Evolutionary conservation across 495 filamentous ascomycete genomes (phyloP), one percentile per base, ranked within the genome.

Genomic region (Penicillium turbatum): DNA sequence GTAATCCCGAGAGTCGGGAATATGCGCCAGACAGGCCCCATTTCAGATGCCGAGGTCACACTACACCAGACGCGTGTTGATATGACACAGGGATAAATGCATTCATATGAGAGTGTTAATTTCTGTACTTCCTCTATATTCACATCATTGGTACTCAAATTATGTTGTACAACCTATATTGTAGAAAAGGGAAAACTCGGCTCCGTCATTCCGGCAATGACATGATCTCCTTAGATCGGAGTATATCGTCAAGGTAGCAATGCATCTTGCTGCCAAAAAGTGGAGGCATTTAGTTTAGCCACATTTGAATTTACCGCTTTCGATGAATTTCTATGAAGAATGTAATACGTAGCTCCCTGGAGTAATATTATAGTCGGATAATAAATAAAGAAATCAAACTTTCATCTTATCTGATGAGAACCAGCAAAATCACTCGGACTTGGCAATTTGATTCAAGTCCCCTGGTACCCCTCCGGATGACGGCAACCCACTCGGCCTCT

Each of bases 371-470:
- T 24, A 2, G 2, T 24, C 21, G 21, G 21, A 24, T 24, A 4
- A 4, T 4, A n/a, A n/a, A 24, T 4, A 24, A 61, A 56, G 39
- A 19, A 42, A 43, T 45, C 39, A 17, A 21, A 24, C 34, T 47
- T 51, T 3, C 49, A 65, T 65, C 62, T 63, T 66, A 67, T 65
- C 62, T 59, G 60, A 59, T 61, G 34, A 13, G 47, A 42, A 43
- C 49, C 49, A 51, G 11, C 32, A 30, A 45, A 35, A 6, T 15
- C 32, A 46, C 21, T 24, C 21, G 21, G 42, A 53, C 51, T 45
- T 53, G 51, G 51, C 51, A 51, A 39, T 51, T 43, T n/a, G n/a
- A n/a, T n/a, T n/a, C 49, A 19, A 43, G 15, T 24, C 19, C 16
- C 15, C 31, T 19, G 49, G 49, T 51, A 36, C 49, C 49, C 30